A percentile compares a stretch with the other conserved stretches of the same genome.
phyloP scores from a whole-genome alignment of 148 eudicot species.

The Cornus suecica region DNA sequence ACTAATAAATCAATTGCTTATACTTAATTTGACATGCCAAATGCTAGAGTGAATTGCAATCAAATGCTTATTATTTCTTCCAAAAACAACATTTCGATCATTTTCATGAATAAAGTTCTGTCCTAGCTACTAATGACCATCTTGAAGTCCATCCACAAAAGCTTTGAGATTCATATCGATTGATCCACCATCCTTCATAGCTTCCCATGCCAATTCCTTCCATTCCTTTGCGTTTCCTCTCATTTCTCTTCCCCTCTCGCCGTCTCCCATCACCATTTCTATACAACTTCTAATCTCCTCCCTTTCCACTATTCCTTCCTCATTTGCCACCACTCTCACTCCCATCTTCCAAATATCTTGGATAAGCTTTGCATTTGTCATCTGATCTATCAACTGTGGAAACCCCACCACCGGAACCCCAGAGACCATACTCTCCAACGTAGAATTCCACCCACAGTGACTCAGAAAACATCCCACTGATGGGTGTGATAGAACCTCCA shows the following conservation, averaged over 20 bases:
- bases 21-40: too few relatives aligned
- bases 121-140: not conserved
- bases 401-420: slow-evolving; percentile 28
- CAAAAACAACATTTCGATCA: not conserved
- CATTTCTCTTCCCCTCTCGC: slow-evolving; percentile 17
- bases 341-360: slow-evolving; percentile 34
- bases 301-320: slow-evolving; percentile 16
- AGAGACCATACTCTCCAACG: slow-evolving; percentile 19
- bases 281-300: slow-evolving; percentile 29
- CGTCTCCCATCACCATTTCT: slow-evolving; percentile 25
- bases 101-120: not conserved
- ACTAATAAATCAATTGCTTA: too few relatives aligned
- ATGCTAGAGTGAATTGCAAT: too few relatives aligned
- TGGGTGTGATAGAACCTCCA: slow-evolving; percentile 32
- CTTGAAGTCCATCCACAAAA: not conserved
- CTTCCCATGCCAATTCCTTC: slow-evolving; percentile 21
- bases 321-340: slow-evolving; percentile 1
- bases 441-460: slow-evolving; percentile 46
- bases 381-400: slow-evolving; percentile 23
- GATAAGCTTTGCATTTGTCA: slow-evolving; percentile 20
- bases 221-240: slow-evolving; percentile 20
- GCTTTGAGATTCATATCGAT: slow-evolving; percentile 14
- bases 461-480: slow-evolving; percentile 37
- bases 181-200: slow-evolving; percentile 21
- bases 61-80: too few relatives aligned